phyloP scores from a whole-genome alignment of 2,329 filamentous ascomycete genomes.

The Hortaea sp. region DNA sequence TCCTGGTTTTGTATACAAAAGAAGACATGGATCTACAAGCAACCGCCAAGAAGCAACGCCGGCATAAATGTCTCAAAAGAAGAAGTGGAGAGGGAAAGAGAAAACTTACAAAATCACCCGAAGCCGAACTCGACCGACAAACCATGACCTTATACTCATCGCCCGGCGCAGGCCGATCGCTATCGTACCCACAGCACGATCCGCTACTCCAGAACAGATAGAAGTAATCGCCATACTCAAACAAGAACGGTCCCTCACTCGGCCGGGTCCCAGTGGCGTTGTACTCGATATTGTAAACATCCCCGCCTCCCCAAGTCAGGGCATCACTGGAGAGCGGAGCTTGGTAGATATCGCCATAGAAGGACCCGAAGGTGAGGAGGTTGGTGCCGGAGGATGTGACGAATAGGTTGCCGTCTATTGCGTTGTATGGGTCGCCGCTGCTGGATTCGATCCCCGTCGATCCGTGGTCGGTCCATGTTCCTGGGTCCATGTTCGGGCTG shows the following conservation, averaged over 20 bases:
- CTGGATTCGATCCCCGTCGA: constrained; percentile 43
- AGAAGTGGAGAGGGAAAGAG: neutral
- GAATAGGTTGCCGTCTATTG: constrained; percentile 44
- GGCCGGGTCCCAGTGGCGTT: constrained; percentile 3
- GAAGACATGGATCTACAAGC: too few relatives aligned
- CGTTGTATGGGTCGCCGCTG: constrained; percentile 34
- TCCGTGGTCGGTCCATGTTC: constrained; percentile 52
- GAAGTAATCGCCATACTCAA: constrained; percentile 46
- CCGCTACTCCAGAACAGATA: constrained; percentile 57
- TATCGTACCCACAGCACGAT: constrained; percentile 52
- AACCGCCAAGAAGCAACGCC: too few relatives aligned
- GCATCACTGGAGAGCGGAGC: constrained; percentile 38
- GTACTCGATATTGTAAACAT: constrained; percentile 4
- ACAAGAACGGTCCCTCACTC: constrained; percentile 27
- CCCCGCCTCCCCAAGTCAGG: constrained; percentile 25
- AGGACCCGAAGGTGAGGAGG: constrained; percentile 55
- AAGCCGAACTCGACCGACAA: constrained; percentile 46
- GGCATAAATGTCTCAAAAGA: too few relatives aligned
- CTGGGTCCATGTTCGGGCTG: constrained; percentile 39
- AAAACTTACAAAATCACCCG: constrained; percentile 40
- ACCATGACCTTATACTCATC: constrained; percentile 58
- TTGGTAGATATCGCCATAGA: constrained; percentile 57
- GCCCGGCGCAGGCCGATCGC: constrained; percentile 41
- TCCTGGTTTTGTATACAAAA: too few relatives aligned
- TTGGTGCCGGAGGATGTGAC: constrained; percentile 34